A percentile compares a stretch with the other conserved stretches of the same genome.
Conservation (phyloP, 805 yeast species). For the Monosporozyma aquatica region DNA sequence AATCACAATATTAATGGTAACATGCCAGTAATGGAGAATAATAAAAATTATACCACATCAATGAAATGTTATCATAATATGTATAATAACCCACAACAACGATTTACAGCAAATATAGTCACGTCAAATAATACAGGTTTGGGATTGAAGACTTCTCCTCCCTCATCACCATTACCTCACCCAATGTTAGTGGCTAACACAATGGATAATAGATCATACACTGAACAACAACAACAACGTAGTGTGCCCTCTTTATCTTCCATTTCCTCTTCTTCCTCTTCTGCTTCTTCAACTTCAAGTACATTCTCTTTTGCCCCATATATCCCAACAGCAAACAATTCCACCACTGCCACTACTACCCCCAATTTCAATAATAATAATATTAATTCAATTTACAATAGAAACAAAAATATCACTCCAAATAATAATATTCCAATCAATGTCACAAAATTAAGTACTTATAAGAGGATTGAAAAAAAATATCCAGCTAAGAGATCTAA, state of each 20-base stretch:
- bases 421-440: background rate
- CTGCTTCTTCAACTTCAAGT: background rate
- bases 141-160: background rate
- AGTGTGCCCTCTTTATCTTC: background rate
- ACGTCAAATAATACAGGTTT: background rate
- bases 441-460: background rate
- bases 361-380: background rate
- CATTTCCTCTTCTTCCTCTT: background rate
- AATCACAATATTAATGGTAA: no score
- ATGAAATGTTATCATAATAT: background rate
- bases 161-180: background rate
- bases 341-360: no score
- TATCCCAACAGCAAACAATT: no score
- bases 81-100: conserved; percentile 1
- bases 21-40: no score
- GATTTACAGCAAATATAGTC: conserved; percentile 1
- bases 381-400: background rate
- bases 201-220: background rate
- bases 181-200: background rate
- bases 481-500: conserved; percentile 48
- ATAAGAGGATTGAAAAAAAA: background rate
- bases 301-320: no score
- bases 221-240: background rate
- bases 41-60: background rate
- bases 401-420: background rate